phyloP scores from a whole-genome alignment of 768 basidiomycete species.

The Termitomyces sp. region DNA sequence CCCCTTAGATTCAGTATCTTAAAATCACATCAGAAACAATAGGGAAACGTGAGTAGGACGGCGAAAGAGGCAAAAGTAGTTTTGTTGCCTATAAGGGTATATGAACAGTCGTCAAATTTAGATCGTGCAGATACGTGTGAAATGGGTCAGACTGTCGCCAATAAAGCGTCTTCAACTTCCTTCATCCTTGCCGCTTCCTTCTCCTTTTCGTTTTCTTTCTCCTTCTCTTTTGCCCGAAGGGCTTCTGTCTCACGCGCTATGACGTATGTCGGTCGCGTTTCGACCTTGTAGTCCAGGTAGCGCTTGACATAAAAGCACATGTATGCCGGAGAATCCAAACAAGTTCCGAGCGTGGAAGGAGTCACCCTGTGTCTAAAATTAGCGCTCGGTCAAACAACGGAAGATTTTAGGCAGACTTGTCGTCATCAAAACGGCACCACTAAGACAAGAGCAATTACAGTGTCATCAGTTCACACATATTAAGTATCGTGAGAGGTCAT shows the following conservation, averaged over 20 bases:
- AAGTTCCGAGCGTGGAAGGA: slow-evolving; percentile 59
- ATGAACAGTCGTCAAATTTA: not conserved
- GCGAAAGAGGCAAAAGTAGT: not conserved
- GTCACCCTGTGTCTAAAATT: slow-evolving; percentile 49
- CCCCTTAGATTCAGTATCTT: not conserved
- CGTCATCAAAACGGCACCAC: slow-evolving; percentile 96
- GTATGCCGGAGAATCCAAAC: slow-evolving; percentile 73
- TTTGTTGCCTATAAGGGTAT: not conserved
- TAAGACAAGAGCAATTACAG: slow-evolving; percentile 21
- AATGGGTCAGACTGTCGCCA: slow-evolving; percentile 37
- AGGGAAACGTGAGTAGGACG: not conserved
- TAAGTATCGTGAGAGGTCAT: slow-evolving; percentile 19
- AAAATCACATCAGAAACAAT: not conserved
- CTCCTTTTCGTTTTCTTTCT: slow-evolving; percentile 37
- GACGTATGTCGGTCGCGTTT: slow-evolving; percentile 64
- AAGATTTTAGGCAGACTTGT: slow-evolving; percentile 49
- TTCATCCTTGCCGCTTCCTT: slow-evolving; percentile 47
- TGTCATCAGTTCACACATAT: not conserved
- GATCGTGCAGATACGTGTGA: not conserved
- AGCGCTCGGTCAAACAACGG: slow-evolving; percentile 4
- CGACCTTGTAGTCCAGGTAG: slow-evolving; percentile 76
- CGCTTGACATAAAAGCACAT: slow-evolving; percentile 97
- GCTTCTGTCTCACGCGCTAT: slow-evolving; percentile 62
- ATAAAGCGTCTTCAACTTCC: slow-evolving; percentile 62
- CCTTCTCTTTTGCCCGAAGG: slow-evolving; percentile 47